phyloP scores from a whole-genome alignment of 2,329 filamentous ascomycete genomes.

The Colletotrichum sp. region DNA sequence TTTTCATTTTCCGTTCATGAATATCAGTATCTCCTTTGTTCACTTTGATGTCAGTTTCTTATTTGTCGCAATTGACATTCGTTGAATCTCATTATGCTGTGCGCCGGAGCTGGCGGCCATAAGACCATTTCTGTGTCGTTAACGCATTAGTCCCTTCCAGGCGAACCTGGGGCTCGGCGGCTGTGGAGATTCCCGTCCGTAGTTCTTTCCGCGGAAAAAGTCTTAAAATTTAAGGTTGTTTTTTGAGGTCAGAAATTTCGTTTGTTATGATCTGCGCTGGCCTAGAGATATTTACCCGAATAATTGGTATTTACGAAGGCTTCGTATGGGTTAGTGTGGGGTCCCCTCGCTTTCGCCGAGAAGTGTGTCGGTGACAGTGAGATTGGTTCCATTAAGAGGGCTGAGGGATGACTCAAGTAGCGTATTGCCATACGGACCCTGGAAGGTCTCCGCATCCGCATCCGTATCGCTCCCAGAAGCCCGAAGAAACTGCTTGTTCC shows the following conservation, averaged over 20 bases:
- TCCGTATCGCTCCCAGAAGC: not conserved
- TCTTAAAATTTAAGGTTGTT: not conserved
- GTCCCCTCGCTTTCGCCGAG: not conserved
- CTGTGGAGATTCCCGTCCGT: no score
- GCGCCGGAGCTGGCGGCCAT: no score
- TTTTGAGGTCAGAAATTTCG: fast-evolving
- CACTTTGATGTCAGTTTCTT: no score
- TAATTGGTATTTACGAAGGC: not conserved
- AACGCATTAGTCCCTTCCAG: no score
- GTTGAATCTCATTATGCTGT: no score
- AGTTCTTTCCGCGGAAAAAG: no score
- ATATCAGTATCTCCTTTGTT: no score
- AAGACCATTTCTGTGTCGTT: no score
- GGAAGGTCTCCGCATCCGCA: not conserved
- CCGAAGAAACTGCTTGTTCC: not conserved
- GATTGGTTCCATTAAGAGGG: not conserved
- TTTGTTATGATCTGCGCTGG: not conserved
- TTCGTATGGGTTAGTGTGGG: not conserved
- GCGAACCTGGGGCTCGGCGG: no score
- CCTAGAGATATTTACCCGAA: not conserved
- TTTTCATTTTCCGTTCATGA: no score
- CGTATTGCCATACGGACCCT: not conserved
- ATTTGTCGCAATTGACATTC: no score
- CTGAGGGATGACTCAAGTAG: not conserved
- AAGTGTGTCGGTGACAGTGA: not conserved